Evolutionary conservation across 2,329 filamentous ascomycete species (phyloP), one percentile per base, ranked within the genome.

Genomic region (Aspergillus transmontanensis): DNA sequence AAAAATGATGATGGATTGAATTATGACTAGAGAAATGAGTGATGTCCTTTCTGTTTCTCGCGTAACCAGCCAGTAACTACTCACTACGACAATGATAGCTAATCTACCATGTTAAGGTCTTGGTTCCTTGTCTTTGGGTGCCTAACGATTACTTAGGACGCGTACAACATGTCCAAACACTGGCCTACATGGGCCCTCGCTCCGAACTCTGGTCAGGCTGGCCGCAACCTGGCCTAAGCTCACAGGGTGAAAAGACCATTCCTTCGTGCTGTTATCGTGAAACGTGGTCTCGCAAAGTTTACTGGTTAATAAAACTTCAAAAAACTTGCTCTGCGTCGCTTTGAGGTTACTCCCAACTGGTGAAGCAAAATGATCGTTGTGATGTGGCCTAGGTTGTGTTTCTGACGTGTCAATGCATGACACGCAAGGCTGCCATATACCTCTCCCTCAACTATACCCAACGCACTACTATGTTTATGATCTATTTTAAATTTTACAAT

Each of bases 371-470:
- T n/a, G 9, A 19, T 19, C 16, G 50, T 34, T 34, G 30, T 54
- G 51, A 54, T 21, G 51, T 54, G 51, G 51, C 30, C n/a, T 36
- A 36, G 4, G 19, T 30, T 36, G 51, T 54, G 28, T 21, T 32
- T 54, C 30, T 54, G 51, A 54, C 30, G 51, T 54, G 51, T 36
- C 51, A 34, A 36, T 28, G 51, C 50, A 54, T 34, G 19, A 54
- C 50, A 54, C 28, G 50, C 51, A 54, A 54, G 51, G 51, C 51
- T 23, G 12, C 51, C 51, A 11, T 54, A 12, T 36, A 54, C 51
- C 32, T 21, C 30, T 21, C 9, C n/a, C 32, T 54, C 30, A 54
- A 23, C 19, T 54, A 54, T 36, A 34, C 30, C 51, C 51, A 54
- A 36, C 26, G 9, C 6, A 34, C n/a, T 12, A 36, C 32, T 36